phyloP scores from a whole-genome alignment of 805 yeast species.

The Clavispora fructus region DNA sequence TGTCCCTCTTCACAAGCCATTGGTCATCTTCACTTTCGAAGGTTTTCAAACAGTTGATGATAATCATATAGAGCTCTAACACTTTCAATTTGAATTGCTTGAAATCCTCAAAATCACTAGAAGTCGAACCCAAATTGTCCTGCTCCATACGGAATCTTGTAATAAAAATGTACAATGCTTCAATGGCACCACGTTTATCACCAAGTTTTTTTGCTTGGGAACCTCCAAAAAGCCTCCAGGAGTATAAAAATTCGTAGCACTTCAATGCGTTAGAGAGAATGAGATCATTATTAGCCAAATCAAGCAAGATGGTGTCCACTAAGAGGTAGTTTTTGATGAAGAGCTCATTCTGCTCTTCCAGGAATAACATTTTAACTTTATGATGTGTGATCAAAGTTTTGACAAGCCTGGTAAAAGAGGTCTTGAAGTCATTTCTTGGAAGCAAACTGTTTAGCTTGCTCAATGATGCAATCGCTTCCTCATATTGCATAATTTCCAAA shows the following conservation, averaged over 20 bases:
- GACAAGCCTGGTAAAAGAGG: conserved; percentile 22
- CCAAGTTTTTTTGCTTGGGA: conserved; percentile 5
- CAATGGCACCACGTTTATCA: conserved; percentile 42
- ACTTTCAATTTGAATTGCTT: conserved; percentile 34
- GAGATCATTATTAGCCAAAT: conserved; percentile 28
- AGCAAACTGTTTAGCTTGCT: conserved; percentile 2
- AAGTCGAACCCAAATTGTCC: conserved; percentile 11
- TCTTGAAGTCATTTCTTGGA: conserved; percentile 8
- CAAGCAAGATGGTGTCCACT: conserved; percentile 29
- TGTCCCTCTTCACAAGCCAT: conserved; percentile 28
- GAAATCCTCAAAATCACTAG: conserved; percentile 18
- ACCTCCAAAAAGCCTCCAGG: conserved; percentile 36
- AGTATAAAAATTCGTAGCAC: conserved; percentile 33
- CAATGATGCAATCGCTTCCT: conserved; percentile 10
- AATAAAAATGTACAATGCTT: conserved; percentile 34
- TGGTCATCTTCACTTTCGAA: conserved; percentile 30
- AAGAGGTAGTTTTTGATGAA: conserved; percentile 23
- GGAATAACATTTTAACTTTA: conserved; percentile 21
- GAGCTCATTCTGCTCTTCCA: conserved; percentile 12
- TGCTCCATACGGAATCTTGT: conserved; percentile 27
- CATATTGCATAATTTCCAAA: conserved; percentile 6
- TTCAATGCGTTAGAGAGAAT: conserved; percentile 25
- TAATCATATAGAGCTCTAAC: conserved; percentile 38
- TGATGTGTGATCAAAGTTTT: conserved; percentile 20
- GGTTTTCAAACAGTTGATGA: conserved; percentile 33